Evolutionary conservation across 1,139 yeast species (phyloP).

Genomic region (Spencermartinsiella ligniputridi): DNA sequence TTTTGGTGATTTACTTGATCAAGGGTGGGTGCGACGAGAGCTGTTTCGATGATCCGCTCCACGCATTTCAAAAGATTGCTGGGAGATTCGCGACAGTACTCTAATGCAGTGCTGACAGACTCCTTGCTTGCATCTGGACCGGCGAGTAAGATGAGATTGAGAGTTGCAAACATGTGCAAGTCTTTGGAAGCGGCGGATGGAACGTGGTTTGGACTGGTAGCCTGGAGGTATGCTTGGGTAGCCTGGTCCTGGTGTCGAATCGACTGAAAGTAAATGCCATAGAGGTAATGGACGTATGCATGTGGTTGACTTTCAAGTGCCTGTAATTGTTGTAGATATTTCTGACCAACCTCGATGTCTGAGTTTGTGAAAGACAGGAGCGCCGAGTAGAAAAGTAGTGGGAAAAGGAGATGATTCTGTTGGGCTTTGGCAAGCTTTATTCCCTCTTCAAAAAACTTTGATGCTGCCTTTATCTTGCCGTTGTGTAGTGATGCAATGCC

Average conservation of each 20-base stretch:
- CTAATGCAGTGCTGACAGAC: not conserved
- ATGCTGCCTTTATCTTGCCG: slow-evolving; percentile 3
- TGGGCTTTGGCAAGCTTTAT: not conserved
- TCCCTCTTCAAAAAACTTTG: not conserved
- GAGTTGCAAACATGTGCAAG: slow-evolving; percentile 4
- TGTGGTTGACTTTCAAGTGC: not conserved
- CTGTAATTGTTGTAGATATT: not conserved
- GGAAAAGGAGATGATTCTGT: not conserved
- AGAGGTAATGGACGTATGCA: slow-evolving; percentile 5
- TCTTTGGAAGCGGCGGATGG: not conserved
- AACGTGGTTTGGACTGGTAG: not conserved
- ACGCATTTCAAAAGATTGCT: not conserved
- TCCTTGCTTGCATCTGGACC: not conserved
- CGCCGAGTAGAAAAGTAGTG: not conserved
- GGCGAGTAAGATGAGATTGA: slow-evolving; percentile 1
- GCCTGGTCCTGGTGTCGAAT: slow-evolving; percentile 7
- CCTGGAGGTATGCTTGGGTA: not conserved
- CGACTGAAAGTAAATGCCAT: slow-evolving; percentile 10
- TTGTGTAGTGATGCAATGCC: slow-evolving; percentile 8
- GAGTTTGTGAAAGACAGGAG: not conserved
- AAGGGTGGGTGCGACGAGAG: not conserved
- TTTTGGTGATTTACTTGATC: not conserved
- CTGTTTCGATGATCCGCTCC: not conserved
- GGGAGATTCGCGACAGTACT: not conserved
- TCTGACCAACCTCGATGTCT: not conserved